Percentiles rank a stretch among this genome's conserved stretches.
Evolutionary conservation across 2,329 filamentous ascomycete genomes (phyloP).

Genomic region (Exserohilum rostratum): DNA sequence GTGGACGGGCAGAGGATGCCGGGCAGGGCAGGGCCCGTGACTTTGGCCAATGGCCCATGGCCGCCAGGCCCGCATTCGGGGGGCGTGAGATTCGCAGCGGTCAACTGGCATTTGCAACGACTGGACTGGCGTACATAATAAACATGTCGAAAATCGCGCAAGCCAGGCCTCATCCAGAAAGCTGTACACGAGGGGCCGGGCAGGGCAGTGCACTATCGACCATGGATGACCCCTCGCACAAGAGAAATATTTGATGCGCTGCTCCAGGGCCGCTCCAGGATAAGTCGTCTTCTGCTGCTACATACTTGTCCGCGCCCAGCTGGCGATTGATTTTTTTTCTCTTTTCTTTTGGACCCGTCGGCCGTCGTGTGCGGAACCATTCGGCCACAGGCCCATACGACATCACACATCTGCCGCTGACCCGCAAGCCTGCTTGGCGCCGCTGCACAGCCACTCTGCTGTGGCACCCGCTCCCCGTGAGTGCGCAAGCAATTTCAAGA

Average conservation of each 20-base stretch:
- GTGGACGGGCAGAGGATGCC: neutral
- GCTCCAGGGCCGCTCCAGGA: too few relatives aligned
- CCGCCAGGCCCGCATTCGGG: neutral
- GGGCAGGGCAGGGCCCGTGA: neutral
- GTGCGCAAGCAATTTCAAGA: constrained; percentile 7
- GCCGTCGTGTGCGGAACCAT: constrained; percentile 6
- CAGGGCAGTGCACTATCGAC: constrained; percentile 14
- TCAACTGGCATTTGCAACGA: constrained; percentile 11
- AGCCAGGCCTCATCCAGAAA: constrained; percentile 18
- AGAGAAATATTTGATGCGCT: constrained; percentile 8
- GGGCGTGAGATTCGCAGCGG: constrained; percentile 7
- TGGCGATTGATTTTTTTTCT: neutral
- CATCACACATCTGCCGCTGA: constrained; percentile 8
- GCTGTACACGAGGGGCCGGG: constrained; percentile 5
- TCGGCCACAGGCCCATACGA: constrained; percentile 7
- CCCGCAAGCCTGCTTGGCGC: constrained; percentile 4
- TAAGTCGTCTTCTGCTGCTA: too few relatives aligned
- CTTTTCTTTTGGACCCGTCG: constrained; percentile 3
- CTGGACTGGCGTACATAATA: constrained; percentile 17
- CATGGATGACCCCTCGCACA: constrained; percentile 14
- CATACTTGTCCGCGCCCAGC: neutral
- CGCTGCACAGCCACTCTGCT: constrained; percentile 13
- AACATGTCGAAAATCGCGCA: constrained; percentile 14
- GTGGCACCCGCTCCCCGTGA: constrained; percentile 9
- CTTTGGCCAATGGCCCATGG: neutral